These are phyloP conservation scores for Ilex paraguariensis DNA, from an alignment of 305 asterid genomes.

Conservation along the genomic window DNA sequence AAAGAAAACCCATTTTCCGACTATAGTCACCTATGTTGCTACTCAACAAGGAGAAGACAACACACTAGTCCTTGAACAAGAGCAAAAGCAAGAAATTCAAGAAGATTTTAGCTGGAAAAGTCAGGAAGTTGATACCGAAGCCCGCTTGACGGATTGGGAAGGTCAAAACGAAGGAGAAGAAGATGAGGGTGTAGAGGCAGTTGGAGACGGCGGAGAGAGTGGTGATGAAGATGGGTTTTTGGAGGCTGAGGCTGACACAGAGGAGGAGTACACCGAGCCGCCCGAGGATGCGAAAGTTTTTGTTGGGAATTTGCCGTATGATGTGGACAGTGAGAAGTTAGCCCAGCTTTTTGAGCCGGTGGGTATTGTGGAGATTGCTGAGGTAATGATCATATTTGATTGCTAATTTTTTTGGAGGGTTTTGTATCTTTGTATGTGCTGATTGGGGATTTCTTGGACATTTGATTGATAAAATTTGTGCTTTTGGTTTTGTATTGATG, in stretches of 20 bases:
- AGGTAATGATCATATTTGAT: slow-evolving; percentile 30
- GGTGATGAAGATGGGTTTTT: slow-evolving; percentile 16
- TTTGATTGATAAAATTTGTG: neutral
- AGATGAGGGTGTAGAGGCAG: slow-evolving; percentile 19
- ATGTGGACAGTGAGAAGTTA: slow-evolving; percentile 55
- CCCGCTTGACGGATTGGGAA: slow-evolving; percentile 25
- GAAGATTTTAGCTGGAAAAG: neutral
- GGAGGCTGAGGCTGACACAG: slow-evolving; percentile 16
- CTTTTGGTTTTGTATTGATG: neutral
- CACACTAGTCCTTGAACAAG: slow-evolving; percentile 25
- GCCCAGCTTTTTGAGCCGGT: slow-evolving; percentile 72
- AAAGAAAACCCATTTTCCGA: slow-evolving; percentile 17
- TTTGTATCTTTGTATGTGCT: neutral
- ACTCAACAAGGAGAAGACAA: slow-evolving; percentile 52
- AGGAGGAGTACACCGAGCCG: slow-evolving; percentile 38
- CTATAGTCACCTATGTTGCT: slow-evolving; percentile 39
- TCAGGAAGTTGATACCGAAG: neutral
- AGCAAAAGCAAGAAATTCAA: neutral
- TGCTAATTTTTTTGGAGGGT: too few species aligned
- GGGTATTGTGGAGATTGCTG: slow-evolving; percentile 80
- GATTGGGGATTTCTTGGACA: neutral
- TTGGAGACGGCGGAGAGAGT: slow-evolving; percentile 28
- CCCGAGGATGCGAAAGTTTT: slow-evolving; percentile 77
- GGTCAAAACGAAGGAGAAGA: slow-evolving; percentile 25
- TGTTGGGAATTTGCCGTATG: slow-evolving; percentile 88